Conservation (phyloP, 1,284 basidiomycete species). For the Pascua sp. region DNA sequence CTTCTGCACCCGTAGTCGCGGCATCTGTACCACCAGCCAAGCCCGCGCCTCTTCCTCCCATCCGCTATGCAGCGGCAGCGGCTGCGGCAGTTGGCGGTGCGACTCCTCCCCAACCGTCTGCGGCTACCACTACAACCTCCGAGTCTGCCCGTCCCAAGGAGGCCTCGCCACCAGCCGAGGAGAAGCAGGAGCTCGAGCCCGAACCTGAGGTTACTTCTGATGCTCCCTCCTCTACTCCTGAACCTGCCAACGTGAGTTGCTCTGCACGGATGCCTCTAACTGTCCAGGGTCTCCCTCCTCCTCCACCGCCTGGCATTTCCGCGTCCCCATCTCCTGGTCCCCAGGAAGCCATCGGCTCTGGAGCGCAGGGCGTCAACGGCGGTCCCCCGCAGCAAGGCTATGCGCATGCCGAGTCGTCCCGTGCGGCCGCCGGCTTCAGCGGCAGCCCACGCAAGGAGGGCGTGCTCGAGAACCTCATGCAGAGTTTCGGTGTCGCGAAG, state of each 20-base stretch:
- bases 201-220: neutral
- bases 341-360: conserved; percentile 1
- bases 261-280: neutral
- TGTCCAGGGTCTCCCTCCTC: conserved; percentile 21
- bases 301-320: conserved; percentile 27
- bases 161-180: conserved; percentile 2
- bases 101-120: conserved; percentile 55
- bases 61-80: conserved; percentile 86
- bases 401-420: conserved; percentile 47
- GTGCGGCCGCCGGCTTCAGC: conserved; percentile 57
- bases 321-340: conserved; percentile 26
- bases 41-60: conserved; percentile 61
- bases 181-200: conserved; percentile 8
- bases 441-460: conserved; percentile 48
- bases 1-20: conserved; percentile 45
- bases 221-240: conserved; percentile 1
- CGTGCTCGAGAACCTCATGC: conserved; percentile 86
- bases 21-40: conserved; percentile 48
- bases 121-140: conserved; percentile 45
- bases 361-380: conserved; percentile 3
- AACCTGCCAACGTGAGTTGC: conserved; percentile 20
- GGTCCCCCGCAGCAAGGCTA: conserved; percentile 4
- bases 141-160: conserved; percentile 16
- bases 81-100: conserved; percentile 66
- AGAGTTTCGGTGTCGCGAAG: conserved; percentile 87